Evolutionary conservation across 1,284 basidiomycete genomes (phyloP).

Genomic region (Cerioporus squamosus): DNA sequence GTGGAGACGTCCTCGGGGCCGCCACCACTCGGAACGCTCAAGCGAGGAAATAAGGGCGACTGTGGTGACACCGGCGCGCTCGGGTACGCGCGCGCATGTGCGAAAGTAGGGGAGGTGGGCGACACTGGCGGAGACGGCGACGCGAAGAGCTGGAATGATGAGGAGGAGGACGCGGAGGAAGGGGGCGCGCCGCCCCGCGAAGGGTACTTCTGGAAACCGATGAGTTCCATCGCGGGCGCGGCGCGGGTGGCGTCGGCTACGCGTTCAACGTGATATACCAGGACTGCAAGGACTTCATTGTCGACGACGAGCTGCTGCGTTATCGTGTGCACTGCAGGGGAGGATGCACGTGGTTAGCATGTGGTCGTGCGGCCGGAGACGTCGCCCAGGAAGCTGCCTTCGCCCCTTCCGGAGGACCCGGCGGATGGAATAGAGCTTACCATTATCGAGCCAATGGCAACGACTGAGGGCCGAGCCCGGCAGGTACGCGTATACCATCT

Average conservation of each 20-base stretch:
- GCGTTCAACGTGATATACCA: constrained; percentile 71
- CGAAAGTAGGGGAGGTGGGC: constrained; percentile 21
- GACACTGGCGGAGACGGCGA: constrained; percentile 26
- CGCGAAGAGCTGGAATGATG: constrained; percentile 29
- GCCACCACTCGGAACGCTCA: not conserved
- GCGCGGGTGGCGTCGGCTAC: constrained; percentile 42
- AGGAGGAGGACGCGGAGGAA: constrained; percentile 20
- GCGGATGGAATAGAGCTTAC: constrained; percentile 37
- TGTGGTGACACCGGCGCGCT: constrained; percentile 15
- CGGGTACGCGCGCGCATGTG: constrained; percentile 8
- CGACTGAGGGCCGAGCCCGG: constrained; percentile 64
- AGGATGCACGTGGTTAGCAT: constrained; percentile 22
- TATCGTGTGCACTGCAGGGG: constrained; percentile 51
- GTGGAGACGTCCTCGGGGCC: constrained; percentile 3
- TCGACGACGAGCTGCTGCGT: constrained; percentile 73
- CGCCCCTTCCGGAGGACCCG: not conserved
- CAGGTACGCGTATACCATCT: constrained; percentile 49
- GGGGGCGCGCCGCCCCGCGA: constrained; percentile 16
- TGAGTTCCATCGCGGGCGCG: constrained; percentile 60
- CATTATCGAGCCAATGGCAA: constrained; percentile 60
- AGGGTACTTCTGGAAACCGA: constrained; percentile 55
- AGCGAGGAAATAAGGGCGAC: constrained; percentile 17
- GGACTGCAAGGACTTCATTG: constrained; percentile 59
- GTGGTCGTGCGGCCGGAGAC: constrained; percentile 20
- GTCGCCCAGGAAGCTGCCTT: constrained; percentile 9